Percentiles rank a stretch among this genome's conserved stretches.
These are phyloP conservation scores for Aphanomyces invadans DNA, from an alignment of 352 stramenopile genomes.

Conservation along the genomic window DNA sequence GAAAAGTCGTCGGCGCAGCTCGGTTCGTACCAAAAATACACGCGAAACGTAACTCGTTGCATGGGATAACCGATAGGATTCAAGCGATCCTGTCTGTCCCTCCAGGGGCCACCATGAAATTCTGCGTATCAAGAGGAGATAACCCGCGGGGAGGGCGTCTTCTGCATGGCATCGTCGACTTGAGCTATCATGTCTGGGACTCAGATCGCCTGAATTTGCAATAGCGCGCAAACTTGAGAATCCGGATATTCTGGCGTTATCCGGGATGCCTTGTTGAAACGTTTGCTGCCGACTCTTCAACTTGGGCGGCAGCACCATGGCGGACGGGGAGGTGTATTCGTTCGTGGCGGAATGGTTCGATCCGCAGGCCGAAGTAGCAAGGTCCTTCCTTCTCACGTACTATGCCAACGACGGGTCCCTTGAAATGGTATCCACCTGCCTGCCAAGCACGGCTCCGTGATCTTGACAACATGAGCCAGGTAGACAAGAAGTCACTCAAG, in stretches of 20 bases:
- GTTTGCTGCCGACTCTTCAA: conserved; percentile 4
- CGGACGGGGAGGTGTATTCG: conserved; percentile 53
- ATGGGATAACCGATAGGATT: background rate
- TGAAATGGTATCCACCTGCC: conserved; percentile 44
- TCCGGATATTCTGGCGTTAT: background rate
- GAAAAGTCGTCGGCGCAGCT: background rate
- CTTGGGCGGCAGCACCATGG: conserved; percentile 24
- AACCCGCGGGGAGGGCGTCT: too few relatives aligned
- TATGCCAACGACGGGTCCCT: conserved; percentile 54
- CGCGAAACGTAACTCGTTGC: background rate
- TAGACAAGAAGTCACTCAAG: conserved; percentile 49
- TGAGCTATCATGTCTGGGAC: too few relatives aligned
- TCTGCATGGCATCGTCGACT: too few relatives aligned
- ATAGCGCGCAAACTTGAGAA: background rate
- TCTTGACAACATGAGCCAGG: background rate
- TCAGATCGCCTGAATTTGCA: too few relatives aligned
- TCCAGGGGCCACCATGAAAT: too few relatives aligned
- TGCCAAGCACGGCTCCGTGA: background rate
- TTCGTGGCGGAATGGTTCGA: conserved; percentile 78
- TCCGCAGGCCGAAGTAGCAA: conserved; percentile 55
- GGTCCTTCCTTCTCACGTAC: conserved; percentile 68
- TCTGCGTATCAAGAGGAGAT: too few relatives aligned
- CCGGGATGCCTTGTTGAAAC: background rate
- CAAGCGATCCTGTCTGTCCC: too few relatives aligned
- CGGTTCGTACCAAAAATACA: background rate